Conservation (phyloP, 1,284 basidiomycete species). For the Apiotrichum laibachii region DNA sequence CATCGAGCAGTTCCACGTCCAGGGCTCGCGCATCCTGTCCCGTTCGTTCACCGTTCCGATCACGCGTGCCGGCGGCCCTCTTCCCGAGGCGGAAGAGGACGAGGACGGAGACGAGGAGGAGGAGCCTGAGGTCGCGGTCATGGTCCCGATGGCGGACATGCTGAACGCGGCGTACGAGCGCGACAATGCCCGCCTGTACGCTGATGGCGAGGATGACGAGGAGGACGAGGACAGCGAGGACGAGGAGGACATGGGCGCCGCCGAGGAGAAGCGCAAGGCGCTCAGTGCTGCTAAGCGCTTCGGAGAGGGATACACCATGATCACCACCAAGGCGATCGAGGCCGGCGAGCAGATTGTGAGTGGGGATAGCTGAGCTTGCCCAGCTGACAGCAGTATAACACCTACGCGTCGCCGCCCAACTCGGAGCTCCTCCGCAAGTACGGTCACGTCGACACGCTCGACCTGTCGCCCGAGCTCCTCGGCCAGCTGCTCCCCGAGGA, state of each 20-base stretch:
- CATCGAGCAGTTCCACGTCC: constrained; percentile 76
- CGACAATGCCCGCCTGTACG: constrained; percentile 63
- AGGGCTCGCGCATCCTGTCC: constrained; percentile 90
- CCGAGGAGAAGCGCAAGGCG: constrained; percentile 1
- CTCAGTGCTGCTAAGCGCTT: constrained; percentile 3
- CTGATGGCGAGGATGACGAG: constrained; percentile 22
- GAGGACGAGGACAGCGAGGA: constrained; percentile 19
- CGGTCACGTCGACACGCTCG: constrained; percentile 82
- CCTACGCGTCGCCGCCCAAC: constrained; percentile 92
- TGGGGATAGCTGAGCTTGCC: constrained; percentile 3
- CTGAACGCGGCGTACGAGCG: constrained; percentile 81
- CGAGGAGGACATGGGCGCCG: constrained; percentile 13
- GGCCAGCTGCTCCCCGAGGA: constrained; percentile 21
- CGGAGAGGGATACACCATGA: constrained; percentile 30
- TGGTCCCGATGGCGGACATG: constrained; percentile 97
- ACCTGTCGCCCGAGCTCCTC: constrained; percentile 52
- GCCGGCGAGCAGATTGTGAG: constrained; percentile 84
- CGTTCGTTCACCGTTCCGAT: constrained; percentile 54
- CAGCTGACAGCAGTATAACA: constrained; percentile 69
- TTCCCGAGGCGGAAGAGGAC: constrained; percentile 38
- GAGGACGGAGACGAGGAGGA: constrained; percentile 62
- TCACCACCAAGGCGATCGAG: constrained; percentile 55
- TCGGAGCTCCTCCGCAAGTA: constrained; percentile 90
- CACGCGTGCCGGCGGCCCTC: constrained; percentile 19
- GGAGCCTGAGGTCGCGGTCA: constrained; percentile 71